These are phyloP conservation scores for Erythrobasidium hasegawianum DNA, from an alignment of 1,284 basidiomycete species.

Conservation along the genomic window DNA sequence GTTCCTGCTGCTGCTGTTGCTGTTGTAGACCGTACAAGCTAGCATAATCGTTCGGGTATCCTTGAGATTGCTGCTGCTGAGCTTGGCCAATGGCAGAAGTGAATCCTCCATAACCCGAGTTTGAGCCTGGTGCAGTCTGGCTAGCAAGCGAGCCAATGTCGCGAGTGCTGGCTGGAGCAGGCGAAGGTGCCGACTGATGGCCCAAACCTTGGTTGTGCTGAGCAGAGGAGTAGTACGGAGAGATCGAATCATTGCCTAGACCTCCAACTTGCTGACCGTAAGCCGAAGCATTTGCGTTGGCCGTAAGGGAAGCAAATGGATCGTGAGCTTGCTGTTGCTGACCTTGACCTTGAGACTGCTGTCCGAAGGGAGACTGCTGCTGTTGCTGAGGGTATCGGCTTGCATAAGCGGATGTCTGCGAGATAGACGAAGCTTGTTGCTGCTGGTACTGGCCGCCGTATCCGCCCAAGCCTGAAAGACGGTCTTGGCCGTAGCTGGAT, in stretches of 20 bases:
- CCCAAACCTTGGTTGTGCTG: conserved; percentile 13
- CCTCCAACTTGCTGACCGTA: conserved; percentile 13
- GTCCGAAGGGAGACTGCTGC: conserved; percentile 19
- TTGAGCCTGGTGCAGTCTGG: conserved; percentile 2
- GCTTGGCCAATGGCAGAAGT: conserved; percentile 22
- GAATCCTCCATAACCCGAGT: conserved; percentile 26
- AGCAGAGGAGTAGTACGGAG: conserved; percentile 24
- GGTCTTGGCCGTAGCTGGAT: not conserved
- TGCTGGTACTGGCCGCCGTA: conserved; percentile 14
- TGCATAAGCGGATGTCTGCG: conserved; percentile 11
- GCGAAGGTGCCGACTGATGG: conserved; percentile 7
- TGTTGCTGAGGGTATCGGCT: conserved; percentile 14
- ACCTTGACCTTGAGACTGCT: conserved; percentile 5
- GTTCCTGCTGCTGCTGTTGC: conserved; percentile 15
- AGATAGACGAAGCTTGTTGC: not conserved
- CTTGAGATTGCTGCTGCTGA: conserved; percentile 16
- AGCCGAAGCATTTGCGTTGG: conserved; percentile 5
- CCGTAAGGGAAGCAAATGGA: conserved; percentile 19
- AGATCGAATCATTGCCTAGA: conserved; percentile 20
- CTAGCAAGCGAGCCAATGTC: conserved; percentile 6
- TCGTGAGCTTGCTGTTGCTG: conserved; percentile 23
- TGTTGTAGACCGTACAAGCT: conserved; percentile 14
- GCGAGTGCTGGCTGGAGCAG: conserved; percentile 7
- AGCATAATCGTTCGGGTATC: conserved; percentile 27
- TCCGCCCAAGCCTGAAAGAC: not conserved